phyloP scores from a whole-genome alignment of 202 grass and related monocot species.

The Cymbopogon flexuosus region DNA sequence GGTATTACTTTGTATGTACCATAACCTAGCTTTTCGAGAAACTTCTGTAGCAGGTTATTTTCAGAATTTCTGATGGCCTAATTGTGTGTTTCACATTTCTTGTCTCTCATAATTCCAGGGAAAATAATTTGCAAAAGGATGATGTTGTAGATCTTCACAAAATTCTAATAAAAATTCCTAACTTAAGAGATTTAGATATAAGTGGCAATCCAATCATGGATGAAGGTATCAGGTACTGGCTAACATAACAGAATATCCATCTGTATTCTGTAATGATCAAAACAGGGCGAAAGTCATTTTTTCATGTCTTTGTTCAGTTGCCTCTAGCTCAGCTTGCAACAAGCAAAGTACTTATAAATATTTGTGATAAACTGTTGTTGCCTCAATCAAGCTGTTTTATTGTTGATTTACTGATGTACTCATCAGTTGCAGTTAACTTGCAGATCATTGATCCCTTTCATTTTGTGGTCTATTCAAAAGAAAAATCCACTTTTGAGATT shows the following conservation, averaged over 20 bases:
- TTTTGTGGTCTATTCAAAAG: conserved; percentile 54
- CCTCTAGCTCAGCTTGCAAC: background rate
- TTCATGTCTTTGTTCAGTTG: conserved; percentile 13
- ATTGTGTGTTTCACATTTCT: conserved; percentile 16
- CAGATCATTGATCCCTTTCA: conserved; percentile 69
- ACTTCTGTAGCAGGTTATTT: conserved; percentile 5
- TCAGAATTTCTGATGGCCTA: conserved; percentile 16
- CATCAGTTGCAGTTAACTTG: conserved; percentile 27
- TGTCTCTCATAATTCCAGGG: conserved; percentile 47
- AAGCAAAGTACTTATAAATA: background rate
- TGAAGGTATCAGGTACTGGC: conserved; percentile 67
- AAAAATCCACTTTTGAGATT: conserved; percentile 54
- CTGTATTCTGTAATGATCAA: background rate
- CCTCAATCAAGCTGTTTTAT: background rate
- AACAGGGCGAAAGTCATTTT: background rate
- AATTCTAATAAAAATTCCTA: conserved; percentile 65
- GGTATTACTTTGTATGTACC: conserved; percentile 43
- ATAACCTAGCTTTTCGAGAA: background rate
- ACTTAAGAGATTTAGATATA: conserved; percentile 74
- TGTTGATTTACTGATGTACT: conserved; percentile 12
- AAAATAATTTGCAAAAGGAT: conserved; percentile 57
- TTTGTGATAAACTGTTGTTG: background rate
- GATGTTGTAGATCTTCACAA: conserved; percentile 68
- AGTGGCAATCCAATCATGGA: conserved; percentile 80
- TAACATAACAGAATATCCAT: background rate